Conservation (phyloP, 2,329 filamentous ascomycete species). For the Sporothrix phasma region DNA sequence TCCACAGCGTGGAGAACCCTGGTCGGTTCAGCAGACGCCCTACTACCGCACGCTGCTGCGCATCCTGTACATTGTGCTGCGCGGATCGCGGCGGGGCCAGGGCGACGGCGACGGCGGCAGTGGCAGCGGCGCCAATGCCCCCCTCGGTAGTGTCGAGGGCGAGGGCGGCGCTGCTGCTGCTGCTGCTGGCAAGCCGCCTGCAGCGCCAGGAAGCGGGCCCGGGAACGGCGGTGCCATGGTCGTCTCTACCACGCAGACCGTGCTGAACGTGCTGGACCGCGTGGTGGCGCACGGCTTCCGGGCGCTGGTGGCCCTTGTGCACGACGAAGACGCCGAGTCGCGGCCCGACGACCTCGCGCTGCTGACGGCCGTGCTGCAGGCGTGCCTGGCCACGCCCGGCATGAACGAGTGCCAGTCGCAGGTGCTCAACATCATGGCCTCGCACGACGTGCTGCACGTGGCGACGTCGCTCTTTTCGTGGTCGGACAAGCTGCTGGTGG, state of each 20-base stretch:
- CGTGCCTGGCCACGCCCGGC: conserved; percentile 67
- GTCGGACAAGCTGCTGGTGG: conserved; percentile 71
- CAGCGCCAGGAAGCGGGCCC: neutral
- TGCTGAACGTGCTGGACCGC: conserved; percentile 70
- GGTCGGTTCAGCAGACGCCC: conserved; percentile 41
- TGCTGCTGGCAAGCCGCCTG: neutral
- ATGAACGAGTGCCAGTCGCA: conserved; percentile 62
- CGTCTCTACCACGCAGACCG: conserved; percentile 44
- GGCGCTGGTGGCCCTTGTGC: conserved; percentile 68
- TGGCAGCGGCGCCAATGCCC: conserved; percentile 12
- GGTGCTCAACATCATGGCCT: conserved; percentile 58
- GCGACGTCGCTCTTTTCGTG: conserved; percentile 86
- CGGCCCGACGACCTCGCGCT: conserved; percentile 75
- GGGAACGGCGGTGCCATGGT: conserved; percentile 28
- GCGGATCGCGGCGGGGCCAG: conserved; percentile 43
- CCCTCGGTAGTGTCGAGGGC: conserved; percentile 9
- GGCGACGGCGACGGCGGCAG: neutral
- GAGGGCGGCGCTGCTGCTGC: neutral
- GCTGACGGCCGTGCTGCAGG: conserved; percentile 79
- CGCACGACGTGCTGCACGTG: conserved; percentile 66
- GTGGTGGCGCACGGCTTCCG: conserved; percentile 77
- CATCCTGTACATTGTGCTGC: conserved; percentile 72
- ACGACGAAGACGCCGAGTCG: conserved; percentile 57
- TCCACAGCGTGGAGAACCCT: conserved; percentile 47
- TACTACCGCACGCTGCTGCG: conserved; percentile 81